Conservation (phyloP, 2,329 filamentous ascomycete species). For the Diaporthe batatas region DNA sequence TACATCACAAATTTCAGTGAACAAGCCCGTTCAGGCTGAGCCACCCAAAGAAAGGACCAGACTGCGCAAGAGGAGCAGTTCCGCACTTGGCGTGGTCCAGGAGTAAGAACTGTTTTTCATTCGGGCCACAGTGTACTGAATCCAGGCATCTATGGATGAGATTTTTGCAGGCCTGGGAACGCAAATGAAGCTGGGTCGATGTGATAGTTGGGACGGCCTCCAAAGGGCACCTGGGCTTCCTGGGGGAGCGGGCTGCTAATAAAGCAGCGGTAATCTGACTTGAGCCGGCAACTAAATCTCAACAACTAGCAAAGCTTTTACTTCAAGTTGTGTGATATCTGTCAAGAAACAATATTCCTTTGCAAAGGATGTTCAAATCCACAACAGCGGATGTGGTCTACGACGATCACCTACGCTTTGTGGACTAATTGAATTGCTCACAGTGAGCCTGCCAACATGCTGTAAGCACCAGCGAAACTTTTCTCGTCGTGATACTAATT, state of each 20-base stretch:
- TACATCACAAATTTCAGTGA: not conserved
- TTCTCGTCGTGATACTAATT: not conserved
- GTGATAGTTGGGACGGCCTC: not conserved
- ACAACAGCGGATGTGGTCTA: not conserved
- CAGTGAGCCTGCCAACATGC: not conserved
- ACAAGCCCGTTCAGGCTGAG: constrained; percentile 11
- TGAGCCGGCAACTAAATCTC: no score
- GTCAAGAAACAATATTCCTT: not conserved
- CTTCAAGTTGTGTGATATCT: not conserved
- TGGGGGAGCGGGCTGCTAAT: not conserved
- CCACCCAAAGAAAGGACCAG: constrained; percentile 20
- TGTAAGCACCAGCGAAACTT: not conserved
- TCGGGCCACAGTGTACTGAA: not conserved
- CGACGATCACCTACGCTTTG: not conserved
- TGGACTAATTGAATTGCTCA: not conserved
- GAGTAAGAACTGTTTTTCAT: not conserved
- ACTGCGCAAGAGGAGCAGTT: constrained; percentile 28
- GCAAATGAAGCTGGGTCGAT: not conserved
- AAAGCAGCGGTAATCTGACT: not conserved
- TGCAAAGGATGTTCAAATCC: not conserved
- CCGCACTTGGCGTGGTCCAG: constrained; percentile 24
- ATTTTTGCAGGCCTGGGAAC: not conserved
- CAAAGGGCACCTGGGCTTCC: not conserved
- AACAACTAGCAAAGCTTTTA: not conserved
- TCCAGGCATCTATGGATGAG: not conserved